Base-by-base conservation (phyloP, 2,329 filamentous ascomycete species). In the Chrysoporthe cubensis region DNA sequence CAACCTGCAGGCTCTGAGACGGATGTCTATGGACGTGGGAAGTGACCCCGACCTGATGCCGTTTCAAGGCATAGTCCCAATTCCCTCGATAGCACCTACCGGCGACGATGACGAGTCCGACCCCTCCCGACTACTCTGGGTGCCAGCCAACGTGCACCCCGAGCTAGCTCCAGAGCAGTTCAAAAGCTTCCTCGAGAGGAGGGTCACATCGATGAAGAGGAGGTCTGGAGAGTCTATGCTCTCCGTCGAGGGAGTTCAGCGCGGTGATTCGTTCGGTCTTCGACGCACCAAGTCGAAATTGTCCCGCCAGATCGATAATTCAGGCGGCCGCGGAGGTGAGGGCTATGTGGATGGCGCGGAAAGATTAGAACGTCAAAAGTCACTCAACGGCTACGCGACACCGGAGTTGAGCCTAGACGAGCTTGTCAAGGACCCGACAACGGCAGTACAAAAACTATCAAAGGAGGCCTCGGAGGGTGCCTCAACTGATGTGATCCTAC, bases 111-210 rank as follows among this genome's bases (percentile, higher is more conserved):
- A 96, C 74, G 94, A 97, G 76, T 91, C 94, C 73, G 95, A 98
- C 76, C 89, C 93, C 8, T 94, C 94, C 2, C 88, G 94, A 70
- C 81, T 98, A 68, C 92, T 98, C 72, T 99, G 96, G 96, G 96
- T 99, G 6, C 96, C 96, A 5, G 96, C 96, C 34, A 89, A 94
- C 68, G 86, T 99, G 40, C 96, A 99, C 74, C 96, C 96, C 0
- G 96, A 99, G 79, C 84, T 99, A 61, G 96, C 96, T 2, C 96
- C 96, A 1, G 94, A 92, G 75, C 96, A 97, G 73, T 99, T 98
- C 84, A 97, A 97, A 79, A 95, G 91, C 1, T 99, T 98, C 73
- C 86, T 99, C 2, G 95, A 99, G 75, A 96, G 94, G 71, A 90
- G 94, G 75, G 93, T 97, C 14, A 92, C 97, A 73, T 91, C 92